Evolutionary conservation across 1,284 basidiomycete genomes (phyloP).

Genomic region (Golubevia sp.): DNA sequence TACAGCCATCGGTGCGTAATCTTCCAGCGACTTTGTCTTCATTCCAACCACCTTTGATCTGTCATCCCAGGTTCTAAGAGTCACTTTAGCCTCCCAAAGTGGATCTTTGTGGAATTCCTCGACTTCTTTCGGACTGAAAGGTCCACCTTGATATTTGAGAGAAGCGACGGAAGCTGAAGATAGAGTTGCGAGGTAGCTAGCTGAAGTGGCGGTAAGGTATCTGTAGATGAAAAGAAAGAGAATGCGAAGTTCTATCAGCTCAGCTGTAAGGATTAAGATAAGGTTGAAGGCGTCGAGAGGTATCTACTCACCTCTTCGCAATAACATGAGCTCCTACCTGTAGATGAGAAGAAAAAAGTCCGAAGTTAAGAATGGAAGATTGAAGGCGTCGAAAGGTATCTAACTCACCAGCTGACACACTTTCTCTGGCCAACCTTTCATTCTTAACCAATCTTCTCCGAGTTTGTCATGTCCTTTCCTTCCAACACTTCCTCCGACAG

Average conservation of each 20-base stretch:
- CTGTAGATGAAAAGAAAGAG: background rate
- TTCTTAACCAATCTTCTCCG: slow-evolving; percentile 41
- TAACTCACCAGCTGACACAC: slow-evolving; percentile 49
- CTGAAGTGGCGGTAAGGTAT: slow-evolving; percentile 27
- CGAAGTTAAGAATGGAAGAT: too few relatives aligned
- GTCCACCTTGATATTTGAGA: slow-evolving; percentile 48
- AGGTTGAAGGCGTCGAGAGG: too few relatives aligned
- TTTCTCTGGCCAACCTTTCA: slow-evolving; percentile 44
- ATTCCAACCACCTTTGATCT: slow-evolving; percentile 36
- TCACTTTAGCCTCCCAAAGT: slow-evolving; percentile 36
- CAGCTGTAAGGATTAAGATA: background rate
- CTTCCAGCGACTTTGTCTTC: slow-evolving; percentile 28
- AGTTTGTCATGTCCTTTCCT: slow-evolving; percentile 43
- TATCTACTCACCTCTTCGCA: slow-evolving; percentile 50
- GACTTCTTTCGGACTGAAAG: slow-evolving; percentile 35
- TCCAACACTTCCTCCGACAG: slow-evolving; percentile 28
- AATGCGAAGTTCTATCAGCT: background rate
- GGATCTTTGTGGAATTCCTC: slow-evolving; percentile 42
- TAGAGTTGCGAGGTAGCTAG: slow-evolving; percentile 35
- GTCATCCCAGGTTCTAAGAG: slow-evolving; percentile 53
- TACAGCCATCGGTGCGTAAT: slow-evolving; percentile 20
- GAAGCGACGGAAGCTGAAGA: slow-evolving; percentile 31
- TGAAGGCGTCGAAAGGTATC: too few relatives aligned
- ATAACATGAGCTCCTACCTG: slow-evolving; percentile 55
- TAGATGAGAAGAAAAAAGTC: too few relatives aligned